Evolutionary conservation across 345 rosid genomes (phyloP), one percentile per base, ranked within the genome.

Genomic region (Citrus sp.): DNA sequence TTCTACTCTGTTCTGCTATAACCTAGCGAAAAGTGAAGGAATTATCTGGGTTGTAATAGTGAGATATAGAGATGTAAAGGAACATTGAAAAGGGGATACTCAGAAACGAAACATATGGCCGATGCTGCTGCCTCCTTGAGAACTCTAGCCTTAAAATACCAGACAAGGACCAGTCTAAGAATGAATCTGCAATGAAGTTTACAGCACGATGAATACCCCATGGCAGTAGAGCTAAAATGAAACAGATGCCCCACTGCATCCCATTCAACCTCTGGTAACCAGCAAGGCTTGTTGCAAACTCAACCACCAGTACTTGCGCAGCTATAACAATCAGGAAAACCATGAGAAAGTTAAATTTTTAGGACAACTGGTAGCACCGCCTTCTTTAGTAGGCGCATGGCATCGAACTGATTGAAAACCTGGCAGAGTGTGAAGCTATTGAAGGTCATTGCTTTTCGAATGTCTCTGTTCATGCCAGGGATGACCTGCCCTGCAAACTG

Each of bases 341-440:
- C 78, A 32, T 1, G 55, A 55, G 35, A 67, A 81, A 76, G 21
- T 24, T 28, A 16, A 22, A 19, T 38, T 34, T 67, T 67, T 28
- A 64, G 67, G 46, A 78, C 61, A 72, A 40, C 37, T 19, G 35
- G 13, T 6, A 42, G 6, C 34, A 60, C 46, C 60, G 81, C 76
- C 30, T 76, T 42, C 54, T 55, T 79, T 18, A n/a, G 8, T 1
- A 72, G 28, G 61, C 37, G 14, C 76, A 79, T 78, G 70, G 30
- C 66, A 2, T 67, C 69, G 32, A 81, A 76, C 54, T 30, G 80
- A 68, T 79, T 72, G 76, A 79, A 67, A 21, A 84, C 46, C 74
- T 84, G 87, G 68, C 80, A 75, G 18, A 81, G 64, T 21, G 73
- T 34, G 76, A 84, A 81, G 40, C 72, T 49, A 22, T 30, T 79